These are phyloP conservation scores for Astrephomene gubernaculifera DNA, from an alignment of 139 green algal genomes.

Conservation along the genomic window DNA sequence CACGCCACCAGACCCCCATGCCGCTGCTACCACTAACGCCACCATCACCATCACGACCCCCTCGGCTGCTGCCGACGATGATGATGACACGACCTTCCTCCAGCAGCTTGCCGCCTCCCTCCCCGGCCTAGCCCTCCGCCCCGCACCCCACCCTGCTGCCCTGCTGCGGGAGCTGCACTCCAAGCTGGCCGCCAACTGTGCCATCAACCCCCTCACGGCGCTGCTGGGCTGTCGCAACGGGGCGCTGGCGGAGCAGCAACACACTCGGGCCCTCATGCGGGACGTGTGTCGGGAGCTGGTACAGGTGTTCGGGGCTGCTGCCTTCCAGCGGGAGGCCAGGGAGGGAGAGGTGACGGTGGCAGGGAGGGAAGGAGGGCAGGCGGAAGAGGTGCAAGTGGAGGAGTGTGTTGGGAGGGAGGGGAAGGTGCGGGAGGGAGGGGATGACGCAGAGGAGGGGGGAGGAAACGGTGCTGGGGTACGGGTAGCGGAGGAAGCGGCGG, in stretches of 20 bases:
- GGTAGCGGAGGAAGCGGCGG: no score
- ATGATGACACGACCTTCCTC: conserved; percentile 20
- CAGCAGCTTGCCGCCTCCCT: neutral
- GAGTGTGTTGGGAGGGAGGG: no score
- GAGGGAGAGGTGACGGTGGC: no score
- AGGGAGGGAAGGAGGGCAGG: no score
- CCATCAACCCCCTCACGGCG: conserved; percentile 61
- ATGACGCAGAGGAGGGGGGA: no score
- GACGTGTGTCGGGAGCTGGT: conserved; percentile 51
- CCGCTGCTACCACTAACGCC: no score
- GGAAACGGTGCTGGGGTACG: no score
- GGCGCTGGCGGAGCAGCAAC: conserved; percentile 17
- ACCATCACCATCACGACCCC: no score
- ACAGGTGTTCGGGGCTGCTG: neutral
- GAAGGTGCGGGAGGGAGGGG: no score
- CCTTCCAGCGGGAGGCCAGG: no score
- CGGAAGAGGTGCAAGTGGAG: no score
- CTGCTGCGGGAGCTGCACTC: conserved; percentile 36
- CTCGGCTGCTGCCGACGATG: neutral
- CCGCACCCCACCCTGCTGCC: neutral
- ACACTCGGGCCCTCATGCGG: neutral
- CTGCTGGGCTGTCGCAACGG: conserved; percentile 64
- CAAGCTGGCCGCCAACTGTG: conserved; percentile 64
- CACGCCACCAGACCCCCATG: no score
- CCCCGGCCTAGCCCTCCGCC: neutral